A percentile compares a stretch with the other conserved stretches of the same genome.
phyloP scores from a whole-genome alignment of 331 rosid genomes.

The Spiraea crenata region DNA sequence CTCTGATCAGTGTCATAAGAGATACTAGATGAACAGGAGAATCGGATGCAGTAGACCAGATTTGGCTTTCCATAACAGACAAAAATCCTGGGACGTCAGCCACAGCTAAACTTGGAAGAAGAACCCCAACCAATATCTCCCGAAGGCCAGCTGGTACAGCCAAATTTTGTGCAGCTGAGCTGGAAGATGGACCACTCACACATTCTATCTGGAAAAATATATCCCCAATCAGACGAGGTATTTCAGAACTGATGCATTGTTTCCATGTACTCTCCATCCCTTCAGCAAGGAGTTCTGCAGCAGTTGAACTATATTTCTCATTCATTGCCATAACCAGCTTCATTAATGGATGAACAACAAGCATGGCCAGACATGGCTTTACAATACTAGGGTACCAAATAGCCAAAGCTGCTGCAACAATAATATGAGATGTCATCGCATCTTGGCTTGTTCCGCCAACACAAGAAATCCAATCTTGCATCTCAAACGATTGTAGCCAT shows the following conservation, averaged over 20 bases:
- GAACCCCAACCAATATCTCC: slow-evolving; percentile 74
- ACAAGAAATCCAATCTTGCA: slow-evolving; percentile 98
- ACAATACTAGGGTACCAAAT: slow-evolving; percentile 97
- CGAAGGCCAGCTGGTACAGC: slow-evolving; percentile 61
- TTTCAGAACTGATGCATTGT: slow-evolving; percentile 67
- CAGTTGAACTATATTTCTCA: slow-evolving; percentile 89
- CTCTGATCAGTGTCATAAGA: slow-evolving; percentile 81
- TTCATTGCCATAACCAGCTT: slow-evolving; percentile 93
- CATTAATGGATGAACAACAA: slow-evolving; percentile 81
- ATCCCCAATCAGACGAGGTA: slow-evolving; percentile 76
- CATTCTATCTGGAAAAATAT: slow-evolving; percentile 89
- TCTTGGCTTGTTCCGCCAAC: slow-evolving; percentile 98
- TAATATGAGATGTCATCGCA: slow-evolving; percentile 91
- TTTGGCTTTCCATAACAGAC: slow-evolving; percentile 76
- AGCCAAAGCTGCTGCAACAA: slow-evolving; percentile 95
- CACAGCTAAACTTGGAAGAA: slow-evolving; percentile 96
- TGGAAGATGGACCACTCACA: slow-evolving; percentile 65
- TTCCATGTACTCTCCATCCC: slow-evolving; percentile 97
- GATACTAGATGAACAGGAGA: slow-evolving; percentile 90
- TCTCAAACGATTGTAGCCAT: slow-evolving; percentile 92
- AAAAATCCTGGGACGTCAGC: slow-evolving; percentile 79
- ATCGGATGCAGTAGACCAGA: slow-evolving; percentile 99
- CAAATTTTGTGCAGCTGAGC: slow-evolving; percentile 39
- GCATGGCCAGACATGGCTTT: slow-evolving; percentile 58
- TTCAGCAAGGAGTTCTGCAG: slow-evolving; percentile 98